These are phyloP conservation scores for Castanea sativa DNA, from an alignment of 306 rosid species.

Conservation along the genomic window DNA sequence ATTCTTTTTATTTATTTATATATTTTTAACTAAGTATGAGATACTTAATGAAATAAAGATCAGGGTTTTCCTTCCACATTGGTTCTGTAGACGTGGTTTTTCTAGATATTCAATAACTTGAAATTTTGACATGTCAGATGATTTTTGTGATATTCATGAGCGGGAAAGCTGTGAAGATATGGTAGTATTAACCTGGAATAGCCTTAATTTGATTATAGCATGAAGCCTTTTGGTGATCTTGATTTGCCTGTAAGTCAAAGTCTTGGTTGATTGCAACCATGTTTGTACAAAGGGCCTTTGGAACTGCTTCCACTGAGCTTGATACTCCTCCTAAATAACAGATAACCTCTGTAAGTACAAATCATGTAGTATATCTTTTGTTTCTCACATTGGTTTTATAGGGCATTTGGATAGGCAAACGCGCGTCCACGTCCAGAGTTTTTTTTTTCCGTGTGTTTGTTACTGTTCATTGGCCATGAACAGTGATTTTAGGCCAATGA, in stretches of 20 bases:
- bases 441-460: too few species aligned
- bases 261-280: conserved; percentile 5
- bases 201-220: conserved; percentile 4
- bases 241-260: conserved; percentile 11
- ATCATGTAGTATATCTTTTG: not conserved
- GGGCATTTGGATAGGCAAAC: too few species aligned
- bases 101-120: not conserved
- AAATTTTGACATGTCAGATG: not conserved
- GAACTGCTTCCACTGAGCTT: not conserved
- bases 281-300: conserved; percentile 9
- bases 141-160: not conserved
- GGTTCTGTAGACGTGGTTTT: not conserved
- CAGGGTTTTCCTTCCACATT: not conserved
- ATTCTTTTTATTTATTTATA: too few species aligned
- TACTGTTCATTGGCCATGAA: too few species aligned
- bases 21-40: too few species aligned
- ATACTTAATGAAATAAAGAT: not conserved
- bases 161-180: not conserved
- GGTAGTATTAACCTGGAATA: not conserved
- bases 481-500: too few species aligned
- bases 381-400: not conserved
- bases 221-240: conserved; percentile 10
- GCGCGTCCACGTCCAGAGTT: too few species aligned
- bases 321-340: not conserved
- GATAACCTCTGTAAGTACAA: not conserved